phyloP scores from a whole-genome alignment of 768 basidiomycete genomes.

The Trametes coccinea region DNA sequence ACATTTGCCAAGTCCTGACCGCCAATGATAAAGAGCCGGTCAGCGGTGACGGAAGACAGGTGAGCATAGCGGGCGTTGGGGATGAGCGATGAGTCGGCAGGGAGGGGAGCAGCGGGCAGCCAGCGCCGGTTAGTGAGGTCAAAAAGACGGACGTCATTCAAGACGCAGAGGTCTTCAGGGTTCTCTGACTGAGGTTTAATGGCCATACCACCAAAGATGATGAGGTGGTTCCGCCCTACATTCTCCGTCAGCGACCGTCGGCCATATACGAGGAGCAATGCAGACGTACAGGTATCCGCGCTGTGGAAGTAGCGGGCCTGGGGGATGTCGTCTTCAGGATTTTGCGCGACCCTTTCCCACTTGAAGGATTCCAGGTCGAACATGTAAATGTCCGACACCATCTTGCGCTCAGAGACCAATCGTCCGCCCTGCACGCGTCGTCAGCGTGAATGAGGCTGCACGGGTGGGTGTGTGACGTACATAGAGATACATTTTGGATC shows the following conservation, averaged over 20 bases:
- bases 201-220: constrained; percentile 96
- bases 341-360: constrained; percentile 72
- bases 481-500: constrained; percentile 87
- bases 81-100: constrained; percentile 41
- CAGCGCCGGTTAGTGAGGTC: constrained; percentile 72
- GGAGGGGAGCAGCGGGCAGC: constrained; percentile 52
- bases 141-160: constrained; percentile 90
- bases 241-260: constrained; percentile 18
- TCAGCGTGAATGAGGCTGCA: background rate
- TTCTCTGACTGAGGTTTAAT: constrained; percentile 68
- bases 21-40: constrained; percentile 87
- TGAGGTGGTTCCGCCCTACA: constrained; percentile 83
- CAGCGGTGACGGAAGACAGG: constrained; percentile 82
- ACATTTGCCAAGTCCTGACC: constrained; percentile 93
- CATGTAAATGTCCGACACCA: constrained; percentile 88
- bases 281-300: constrained; percentile 73
- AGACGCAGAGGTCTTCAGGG: constrained; percentile 84
- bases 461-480: constrained; percentile 44
- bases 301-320: constrained; percentile 94
- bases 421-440: constrained; percentile 68
- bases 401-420: constrained; percentile 79
- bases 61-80: constrained; percentile 95
- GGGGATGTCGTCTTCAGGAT: constrained; percentile 70
- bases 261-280: constrained; percentile 5
- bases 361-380: constrained; percentile 81